phyloP scores from a whole-genome alignment of 2,329 filamentous ascomycete species.

The Fusarium sp. region DNA sequence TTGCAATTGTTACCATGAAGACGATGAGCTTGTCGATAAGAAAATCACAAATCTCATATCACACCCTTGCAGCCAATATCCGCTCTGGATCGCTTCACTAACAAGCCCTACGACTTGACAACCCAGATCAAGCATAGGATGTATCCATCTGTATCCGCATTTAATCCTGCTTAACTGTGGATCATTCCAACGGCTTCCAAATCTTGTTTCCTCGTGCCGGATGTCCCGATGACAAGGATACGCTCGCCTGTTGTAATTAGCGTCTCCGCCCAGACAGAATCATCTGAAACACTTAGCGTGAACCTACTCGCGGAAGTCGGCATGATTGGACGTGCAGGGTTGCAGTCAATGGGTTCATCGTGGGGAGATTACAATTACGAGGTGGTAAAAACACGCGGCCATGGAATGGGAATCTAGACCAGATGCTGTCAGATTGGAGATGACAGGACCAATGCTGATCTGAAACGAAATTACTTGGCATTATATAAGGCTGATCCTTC shows the following conservation, averaged over 20 bases:
- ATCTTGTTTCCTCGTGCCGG: background rate
- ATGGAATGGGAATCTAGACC: background rate
- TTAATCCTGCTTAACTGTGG: background rate
- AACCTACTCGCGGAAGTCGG: background rate
- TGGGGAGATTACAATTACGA: background rate
- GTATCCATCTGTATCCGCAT: background rate
- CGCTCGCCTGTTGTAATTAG: background rate
- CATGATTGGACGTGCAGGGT: background rate
- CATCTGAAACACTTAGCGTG: background rate
- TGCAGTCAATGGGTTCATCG: background rate
- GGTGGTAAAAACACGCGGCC: background rate
- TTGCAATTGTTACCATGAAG: too few species aligned
- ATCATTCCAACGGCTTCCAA: background rate
- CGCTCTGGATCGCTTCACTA: too few species aligned
- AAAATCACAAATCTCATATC: accelerated
- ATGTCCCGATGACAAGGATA: background rate
- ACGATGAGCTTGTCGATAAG: too few species aligned
- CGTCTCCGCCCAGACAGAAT: background rate
- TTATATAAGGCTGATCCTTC: background rate
- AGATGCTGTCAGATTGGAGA: background rate
- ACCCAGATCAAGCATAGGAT: accelerated
- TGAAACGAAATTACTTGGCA: slow-evolving; percentile 8
- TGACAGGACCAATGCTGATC: background rate
- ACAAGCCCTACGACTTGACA: background rate
- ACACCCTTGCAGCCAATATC: too few species aligned